A percentile compares a stretch with the other conserved stretches of the same genome.
These are phyloP conservation scores for Eucalyptus guilfoylei DNA, from an alignment of 345 rosid genomes.

Conservation along the genomic window DNA sequence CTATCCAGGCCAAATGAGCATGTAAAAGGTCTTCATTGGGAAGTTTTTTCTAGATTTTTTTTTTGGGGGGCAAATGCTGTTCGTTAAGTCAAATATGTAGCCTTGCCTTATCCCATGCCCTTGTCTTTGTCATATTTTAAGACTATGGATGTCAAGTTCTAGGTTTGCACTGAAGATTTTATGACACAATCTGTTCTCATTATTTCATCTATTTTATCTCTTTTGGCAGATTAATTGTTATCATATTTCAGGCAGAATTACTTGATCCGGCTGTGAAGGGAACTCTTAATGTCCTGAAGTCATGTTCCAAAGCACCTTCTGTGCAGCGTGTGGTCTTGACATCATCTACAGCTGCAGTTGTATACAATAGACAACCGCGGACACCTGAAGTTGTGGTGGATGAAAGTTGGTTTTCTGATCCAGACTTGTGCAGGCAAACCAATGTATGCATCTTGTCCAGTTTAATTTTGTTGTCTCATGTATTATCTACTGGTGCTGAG, in stretches of 20 bases:
- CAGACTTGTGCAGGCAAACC: constrained; percentile 27
- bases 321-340: constrained; percentile 70
- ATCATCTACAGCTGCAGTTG: constrained; percentile 69
- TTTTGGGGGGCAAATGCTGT: background rate
- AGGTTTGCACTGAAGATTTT: background rate
- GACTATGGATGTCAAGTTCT: background rate
- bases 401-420: constrained; percentile 75
- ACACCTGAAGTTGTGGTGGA: constrained; percentile 73
- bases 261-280: constrained; percentile 88
- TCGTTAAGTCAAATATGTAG: background rate
- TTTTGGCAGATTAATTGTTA: background rate
- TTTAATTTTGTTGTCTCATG: background rate
- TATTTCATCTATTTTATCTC: background rate
- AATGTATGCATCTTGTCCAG: constrained; percentile 21
- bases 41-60: background rate
- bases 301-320: constrained; percentile 58
- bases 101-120: background rate
- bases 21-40: background rate
- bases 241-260: constrained; percentile 49
- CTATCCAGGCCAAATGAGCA: background rate
- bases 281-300: constrained; percentile 69
- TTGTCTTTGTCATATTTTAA: background rate
- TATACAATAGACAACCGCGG: constrained; percentile 38
- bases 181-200: background rate
- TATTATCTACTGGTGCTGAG: background rate